A percentile compares a stretch with the other conserved stretches of the same genome.
Conservation (phyloP, 1,139 yeast species). For the Protomyces inouyei region DNA sequence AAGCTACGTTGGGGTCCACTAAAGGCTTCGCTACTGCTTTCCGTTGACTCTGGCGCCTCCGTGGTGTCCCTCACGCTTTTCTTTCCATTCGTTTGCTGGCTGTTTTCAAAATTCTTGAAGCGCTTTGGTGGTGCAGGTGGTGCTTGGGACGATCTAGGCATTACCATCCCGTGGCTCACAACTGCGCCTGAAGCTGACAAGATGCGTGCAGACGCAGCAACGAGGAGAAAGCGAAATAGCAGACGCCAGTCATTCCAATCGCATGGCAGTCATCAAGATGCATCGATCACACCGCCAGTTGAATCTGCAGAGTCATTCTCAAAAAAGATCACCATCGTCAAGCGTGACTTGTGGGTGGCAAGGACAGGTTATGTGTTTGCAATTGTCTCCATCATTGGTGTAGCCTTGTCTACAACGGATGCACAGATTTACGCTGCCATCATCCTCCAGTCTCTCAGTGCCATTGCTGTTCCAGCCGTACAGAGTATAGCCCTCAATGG, state of each 20-base stretch:
- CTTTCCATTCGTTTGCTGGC: slow-evolving; percentile 27
- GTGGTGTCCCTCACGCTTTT: slow-evolving; percentile 24
- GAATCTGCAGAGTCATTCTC: neutral
- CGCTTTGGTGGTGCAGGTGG: slow-evolving; percentile 23
- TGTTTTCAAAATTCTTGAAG: slow-evolving; percentile 19
- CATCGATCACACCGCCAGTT: neutral
- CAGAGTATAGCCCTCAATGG: slow-evolving; percentile 28
- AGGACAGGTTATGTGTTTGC: slow-evolving; percentile 24
- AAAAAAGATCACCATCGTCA: slow-evolving; percentile 26
- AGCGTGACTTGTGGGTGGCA: slow-evolving; percentile 29
- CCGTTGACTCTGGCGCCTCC: slow-evolving; percentile 27
- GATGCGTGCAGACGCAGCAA: neutral
- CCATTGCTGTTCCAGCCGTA: slow-evolving; percentile 27
- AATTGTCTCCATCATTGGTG: slow-evolving; percentile 20
- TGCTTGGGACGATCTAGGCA: slow-evolving; percentile 9
- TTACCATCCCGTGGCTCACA: slow-evolving; percentile 11
- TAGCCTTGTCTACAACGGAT: slow-evolving; percentile 22
- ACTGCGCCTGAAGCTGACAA: slow-evolving; percentile 4
- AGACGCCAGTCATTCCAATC: neutral
- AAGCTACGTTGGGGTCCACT: slow-evolving; percentile 25
- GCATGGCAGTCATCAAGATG: neutral
- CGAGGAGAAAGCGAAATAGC: neutral
- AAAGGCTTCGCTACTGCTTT: slow-evolving; percentile 23
- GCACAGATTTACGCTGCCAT: slow-evolving; percentile 20
- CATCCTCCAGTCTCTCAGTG: slow-evolving; percentile 26